Conservation (phyloP, 495 filamentous ascomycete genomes). For the Choiromyces venosus region DNA sequence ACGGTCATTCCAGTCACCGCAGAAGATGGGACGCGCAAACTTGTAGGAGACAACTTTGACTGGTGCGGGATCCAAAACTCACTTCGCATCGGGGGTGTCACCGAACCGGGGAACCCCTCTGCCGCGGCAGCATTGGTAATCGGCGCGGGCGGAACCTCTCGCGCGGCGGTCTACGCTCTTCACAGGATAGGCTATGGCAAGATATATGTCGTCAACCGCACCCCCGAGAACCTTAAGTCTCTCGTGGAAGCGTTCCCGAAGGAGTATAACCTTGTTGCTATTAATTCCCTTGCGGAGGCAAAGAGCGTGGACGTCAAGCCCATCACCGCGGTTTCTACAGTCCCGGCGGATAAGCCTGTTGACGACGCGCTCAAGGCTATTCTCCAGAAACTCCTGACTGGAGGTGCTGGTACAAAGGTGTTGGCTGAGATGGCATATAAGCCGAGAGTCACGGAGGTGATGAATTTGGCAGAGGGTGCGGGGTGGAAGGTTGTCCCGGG, state of each 20-base stretch:
- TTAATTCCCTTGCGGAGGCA: slow-evolving; percentile 53
- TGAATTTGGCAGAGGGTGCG: slow-evolving; percentile 70
- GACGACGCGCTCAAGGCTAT: slow-evolving; percentile 65
- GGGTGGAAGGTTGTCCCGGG: slow-evolving; percentile 87
- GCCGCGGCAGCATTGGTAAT: slow-evolving; percentile 59
- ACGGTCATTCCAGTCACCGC: slow-evolving; percentile 63
- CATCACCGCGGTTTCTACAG: slow-evolving; percentile 74
- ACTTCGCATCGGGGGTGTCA: slow-evolving; percentile 66
- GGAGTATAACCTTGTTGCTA: slow-evolving; percentile 64
- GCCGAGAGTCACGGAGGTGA: slow-evolving; percentile 73
- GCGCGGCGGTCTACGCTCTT: slow-evolving; percentile 85
- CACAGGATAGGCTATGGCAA: slow-evolving; percentile 75
- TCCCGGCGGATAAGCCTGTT: slow-evolving; percentile 83
- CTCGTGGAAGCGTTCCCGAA: slow-evolving; percentile 68
- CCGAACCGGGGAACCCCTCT: slow-evolving; percentile 40
- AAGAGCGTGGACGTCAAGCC: slow-evolving; percentile 52
- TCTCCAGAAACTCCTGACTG: slow-evolving; percentile 58
- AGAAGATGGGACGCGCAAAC: slow-evolving; percentile 46
- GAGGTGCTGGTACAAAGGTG: slow-evolving; percentile 51
- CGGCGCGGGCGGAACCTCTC: slow-evolving; percentile 84
- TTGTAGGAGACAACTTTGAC: slow-evolving; percentile 90
- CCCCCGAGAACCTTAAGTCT: slow-evolving; percentile 57
- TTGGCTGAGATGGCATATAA: slow-evolving; percentile 97
- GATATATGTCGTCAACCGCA: slow-evolving; percentile 81
- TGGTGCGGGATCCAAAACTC: slow-evolving; percentile 86